Evolutionary conservation across 2,329 filamentous ascomycete species (phyloP).

Genomic region (Fusarium lateritium): DNA sequence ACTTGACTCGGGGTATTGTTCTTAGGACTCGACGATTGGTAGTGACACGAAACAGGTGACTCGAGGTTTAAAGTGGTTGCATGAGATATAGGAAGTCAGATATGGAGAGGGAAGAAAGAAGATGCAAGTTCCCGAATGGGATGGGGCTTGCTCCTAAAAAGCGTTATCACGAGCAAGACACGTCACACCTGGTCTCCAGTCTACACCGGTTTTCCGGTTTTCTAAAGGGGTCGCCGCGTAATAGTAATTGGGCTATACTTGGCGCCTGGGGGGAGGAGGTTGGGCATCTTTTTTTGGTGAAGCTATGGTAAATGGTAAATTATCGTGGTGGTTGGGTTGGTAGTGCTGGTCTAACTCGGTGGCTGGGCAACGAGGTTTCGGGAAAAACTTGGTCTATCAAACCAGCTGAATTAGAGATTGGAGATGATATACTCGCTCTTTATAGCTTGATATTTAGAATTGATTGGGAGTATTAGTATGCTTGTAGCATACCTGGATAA

Average conservation of each 20-base stretch:
- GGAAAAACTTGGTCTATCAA: too few relatives aligned
- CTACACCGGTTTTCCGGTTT: constrained; percentile 30
- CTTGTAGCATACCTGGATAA: not conserved
- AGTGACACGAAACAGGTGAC: constrained; percentile 8
- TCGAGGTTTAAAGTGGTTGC: constrained; percentile 20
- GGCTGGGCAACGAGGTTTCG: constrained; percentile 9
- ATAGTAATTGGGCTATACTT: constrained; percentile 22
- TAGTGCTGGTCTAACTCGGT: constrained; percentile 11
- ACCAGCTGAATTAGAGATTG: too few relatives aligned
- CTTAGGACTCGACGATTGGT: not conserved
- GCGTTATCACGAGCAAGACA: constrained; percentile 27
- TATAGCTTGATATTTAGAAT: too few relatives aligned
- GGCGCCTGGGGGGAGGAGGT: constrained; percentile 27
- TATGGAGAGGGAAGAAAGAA: constrained; percentile 2
- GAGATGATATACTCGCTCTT: too few relatives aligned
- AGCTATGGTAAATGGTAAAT: not conserved
- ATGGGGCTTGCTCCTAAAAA: not conserved
- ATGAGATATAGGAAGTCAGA: constrained; percentile 10
- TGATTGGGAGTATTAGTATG: not conserved
- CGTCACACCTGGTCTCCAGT: constrained; percentile 21
- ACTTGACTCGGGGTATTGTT: constrained; percentile 10
- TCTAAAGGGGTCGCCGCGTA: constrained; percentile 18
- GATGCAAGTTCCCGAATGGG: constrained; percentile 24
- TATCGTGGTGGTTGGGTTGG: constrained; percentile 24
- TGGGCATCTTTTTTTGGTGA: constrained; percentile 22